phyloP scores from a whole-genome alignment of 352 stramenopile species.

The Pythium aquatile region DNA sequence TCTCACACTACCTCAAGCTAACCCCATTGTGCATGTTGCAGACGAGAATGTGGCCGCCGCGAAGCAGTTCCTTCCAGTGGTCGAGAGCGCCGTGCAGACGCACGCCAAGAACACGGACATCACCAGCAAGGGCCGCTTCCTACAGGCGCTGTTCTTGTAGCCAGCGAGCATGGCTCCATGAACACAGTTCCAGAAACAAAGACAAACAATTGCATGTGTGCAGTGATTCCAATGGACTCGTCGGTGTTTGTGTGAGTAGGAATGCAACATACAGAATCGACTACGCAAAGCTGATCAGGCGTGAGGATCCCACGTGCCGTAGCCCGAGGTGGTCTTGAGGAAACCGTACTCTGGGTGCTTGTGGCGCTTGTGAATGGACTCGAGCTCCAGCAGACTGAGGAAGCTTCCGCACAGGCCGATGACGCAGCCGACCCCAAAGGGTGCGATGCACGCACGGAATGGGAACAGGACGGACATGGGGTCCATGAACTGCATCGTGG shows the following conservation, averaged over 20 bases:
- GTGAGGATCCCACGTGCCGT: constrained; percentile 35
- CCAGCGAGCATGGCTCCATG: not conserved
- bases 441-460: constrained; percentile 67
- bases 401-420: constrained; percentile 62
- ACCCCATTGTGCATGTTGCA: constrained; percentile 11
- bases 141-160: constrained; percentile 46
- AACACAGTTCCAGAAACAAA: not conserved
- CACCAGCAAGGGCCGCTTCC: constrained; percentile 62
- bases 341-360: constrained; percentile 82
- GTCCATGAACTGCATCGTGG: constrained; percentile 83
- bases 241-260: not conserved
- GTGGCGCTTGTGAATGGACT: constrained; percentile 76
- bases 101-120: constrained; percentile 61
- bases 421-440: constrained; percentile 68
- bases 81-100: constrained; percentile 43
- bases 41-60: constrained; percentile 58
- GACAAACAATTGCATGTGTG: not conserved
- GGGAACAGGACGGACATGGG: constrained; percentile 76
- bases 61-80: constrained; percentile 41
- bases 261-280: not conserved
- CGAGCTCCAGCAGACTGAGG: constrained; percentile 71
- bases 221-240: not conserved
- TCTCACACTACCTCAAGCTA: not conserved
- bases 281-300: constrained; percentile 2
- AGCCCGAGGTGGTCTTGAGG: constrained; percentile 44